Evolutionary conservation across 2,329 filamentous ascomycete genomes (phyloP).

Genomic region (Chrysoporthe cubensis): DNA sequence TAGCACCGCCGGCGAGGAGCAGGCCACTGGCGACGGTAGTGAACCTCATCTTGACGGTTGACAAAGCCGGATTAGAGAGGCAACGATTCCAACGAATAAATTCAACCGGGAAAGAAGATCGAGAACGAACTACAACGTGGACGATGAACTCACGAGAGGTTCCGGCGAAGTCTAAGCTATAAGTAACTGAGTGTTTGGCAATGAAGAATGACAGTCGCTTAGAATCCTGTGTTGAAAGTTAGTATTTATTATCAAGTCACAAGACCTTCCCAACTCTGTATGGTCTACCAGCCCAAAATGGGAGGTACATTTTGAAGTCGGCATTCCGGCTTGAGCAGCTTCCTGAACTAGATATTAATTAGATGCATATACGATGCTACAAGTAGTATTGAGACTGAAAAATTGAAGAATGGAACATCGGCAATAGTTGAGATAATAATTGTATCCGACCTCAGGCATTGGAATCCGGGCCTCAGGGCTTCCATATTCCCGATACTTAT

Average conservation of each 20-base stretch:
- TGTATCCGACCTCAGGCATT: neutral
- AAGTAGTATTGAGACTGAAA: neutral
- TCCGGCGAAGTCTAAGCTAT: neutral
- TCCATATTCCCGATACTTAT: neutral
- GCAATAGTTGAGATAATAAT: neutral
- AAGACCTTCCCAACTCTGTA: neutral
- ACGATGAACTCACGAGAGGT: neutral
- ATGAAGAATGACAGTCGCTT: neutral
- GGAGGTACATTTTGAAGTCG: neutral
- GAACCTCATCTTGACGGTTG: slow-evolving; percentile 18
- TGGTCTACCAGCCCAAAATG: neutral
- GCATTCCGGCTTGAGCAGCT: neutral
- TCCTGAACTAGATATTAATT: neutral
- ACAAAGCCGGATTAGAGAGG: neutral
- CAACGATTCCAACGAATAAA: neutral
- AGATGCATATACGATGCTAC: neutral
- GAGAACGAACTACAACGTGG: neutral
- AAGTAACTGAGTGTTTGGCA: neutral
- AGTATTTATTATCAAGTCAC: neutral
- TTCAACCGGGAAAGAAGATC: neutral
- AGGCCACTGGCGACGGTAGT: slow-evolving; percentile 37
- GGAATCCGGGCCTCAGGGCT: neutral
- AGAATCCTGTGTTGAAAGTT: neutral
- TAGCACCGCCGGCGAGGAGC: slow-evolving; percentile 44
- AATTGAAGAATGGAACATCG: neutral